Base-by-base conservation (phyloP, 1,284 basidiomycete species). In the Ustilago nuda region DNA sequence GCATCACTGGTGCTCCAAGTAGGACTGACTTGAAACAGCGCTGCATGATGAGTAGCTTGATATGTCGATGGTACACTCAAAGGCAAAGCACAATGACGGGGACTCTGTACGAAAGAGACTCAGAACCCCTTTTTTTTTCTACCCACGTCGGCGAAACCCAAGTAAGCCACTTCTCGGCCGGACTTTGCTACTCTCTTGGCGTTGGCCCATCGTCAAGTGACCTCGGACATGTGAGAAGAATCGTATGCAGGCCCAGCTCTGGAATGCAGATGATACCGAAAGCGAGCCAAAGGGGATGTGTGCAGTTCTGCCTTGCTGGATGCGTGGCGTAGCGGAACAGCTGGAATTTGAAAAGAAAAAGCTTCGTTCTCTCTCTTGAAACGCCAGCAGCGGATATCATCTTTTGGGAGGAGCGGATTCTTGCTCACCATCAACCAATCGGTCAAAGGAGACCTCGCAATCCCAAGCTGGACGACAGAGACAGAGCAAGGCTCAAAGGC, bases 201-300 rank as follows among this genome's bases (percentile, higher is more conserved):
- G 23, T 52, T 19, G 32, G 32, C 19, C 15, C 5, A 37, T 39
- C 39, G 32, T 46, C 51, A 43, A 50, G 41, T 41, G 23, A 39
- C 35, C 45, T 72, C 70, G 70, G 70, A 67, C 64, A 61, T 72
- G 70, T 67, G 70, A 67, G 64, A 72, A 72, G 64, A 66, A 63
- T 67, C 53, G 19, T 43, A 46, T 67, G 70, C 64, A 64, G 33
- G 65, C 54, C 52, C 6, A 37, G 32, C 41, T 23, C 30, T 12
- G 9, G 15, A 17, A 43, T 48, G 53, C 57, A 52, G n/a, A 48
- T 19, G 8, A 19, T 43, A 51, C 56, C 62, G 62, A 64, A 41
- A 52, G 37, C 30, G 37, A 19, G 12, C 15, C 23, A 37, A 48
- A 27, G 39, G 39, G 39, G 36, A 52, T 13, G 30, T 12, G 11